Evolutionary conservation across 2,329 filamentous ascomycete genomes (phyloP), one percentile per base, ranked within the genome.

Genomic region (Aspergillus udagawae): DNA sequence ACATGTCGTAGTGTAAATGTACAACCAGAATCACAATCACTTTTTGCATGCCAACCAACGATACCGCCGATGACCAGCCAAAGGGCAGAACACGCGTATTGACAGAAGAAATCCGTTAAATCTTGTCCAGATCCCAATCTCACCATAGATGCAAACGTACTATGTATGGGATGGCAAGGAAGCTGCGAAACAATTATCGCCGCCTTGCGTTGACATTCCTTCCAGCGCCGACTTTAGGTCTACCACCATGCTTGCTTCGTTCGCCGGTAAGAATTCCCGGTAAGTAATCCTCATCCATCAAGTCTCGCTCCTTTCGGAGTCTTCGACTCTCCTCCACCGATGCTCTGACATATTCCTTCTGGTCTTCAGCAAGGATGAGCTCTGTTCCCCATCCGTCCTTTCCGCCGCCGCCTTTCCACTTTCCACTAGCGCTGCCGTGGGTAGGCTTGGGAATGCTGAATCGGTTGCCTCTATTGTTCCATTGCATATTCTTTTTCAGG

Each of bases 251-350:
- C 49, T 83, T 83, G 7, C 79, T 82, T 63, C 93, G 81, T 67
- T 92, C 86, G 0, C 94, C 94, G 0, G 86, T 94, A 69, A 99
- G 71, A 50, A 99, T 90, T 35, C 85, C 82, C 0, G 94, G 94
- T 61, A 97, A 75, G 72, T 92, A 96, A 75, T 99, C 93, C 70
- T 95, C 88, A 70, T 97, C 93, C 93, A 97, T 95, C 56, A 96
- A 77, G 75, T 96, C 91, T 69, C 85, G 87, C 71, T 90, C 85
- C 69, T 87, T 87, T 53, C 79, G 79, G 48, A 67, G 67, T 44
- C 69, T 67, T 66, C 88, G 84, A 66, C 82, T 84, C 70, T 89
- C 84, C 64, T 86, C 82, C 3, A 82, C 82, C 17, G 83, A 73
- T 53, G 86, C 86, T 62, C 83, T 80, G 45, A 83, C 73, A 73